Evolutionary conservation across 116 monocot genomes (phyloP), one percentile per base, ranked within the genome.

Genomic region (Cymodocea nodosa): DNA sequence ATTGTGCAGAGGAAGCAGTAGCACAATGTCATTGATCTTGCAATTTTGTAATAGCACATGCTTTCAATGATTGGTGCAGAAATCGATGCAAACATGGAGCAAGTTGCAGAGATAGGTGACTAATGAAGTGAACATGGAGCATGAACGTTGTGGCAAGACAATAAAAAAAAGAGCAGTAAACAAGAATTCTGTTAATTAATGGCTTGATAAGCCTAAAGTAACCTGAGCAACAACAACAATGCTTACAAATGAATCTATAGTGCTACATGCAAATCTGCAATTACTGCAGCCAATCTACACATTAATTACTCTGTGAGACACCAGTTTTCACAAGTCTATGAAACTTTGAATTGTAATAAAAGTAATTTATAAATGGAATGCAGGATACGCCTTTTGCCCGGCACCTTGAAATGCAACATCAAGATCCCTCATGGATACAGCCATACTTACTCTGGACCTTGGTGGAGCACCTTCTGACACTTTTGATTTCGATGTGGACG

Each of bases 301-400:
- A 23, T 58, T 25, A 11, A 15, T 58, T 23, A 23, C 24, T 23
- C 14, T 4, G 30, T 1, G 30, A 30, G 12, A 23, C 13, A 20
- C 7, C 22, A 62, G 19, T 35, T 40, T 62, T 37, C 37, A 37
- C 15, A 62, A 19, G 18, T 11, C 19, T 62, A 44, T 10, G 37
- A 62, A 62, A 62, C n/a, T 18, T 15, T 37, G 18, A 6, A 62
- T 37, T 36, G 17, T 44, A 15, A 39, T 62, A 39, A 62, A 62
- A 18, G 35, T n/a, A 36, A 6, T 37, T 22, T 19, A 37, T 10
- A 62, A 40, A 35, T 16, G 35, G 12, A 19, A 35, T 52, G 22
- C 70, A 89, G 84, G 89, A 94, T 94, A 94, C 89, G 84, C 80
- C 76, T 89, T 94, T 65, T 89, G 84, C 56, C 94, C 94, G 70